Evolutionary conservation across 805 yeast genomes (phyloP), one percentile per base, ranked within the genome.

Genomic region (Nakazawaea populi): DNA sequence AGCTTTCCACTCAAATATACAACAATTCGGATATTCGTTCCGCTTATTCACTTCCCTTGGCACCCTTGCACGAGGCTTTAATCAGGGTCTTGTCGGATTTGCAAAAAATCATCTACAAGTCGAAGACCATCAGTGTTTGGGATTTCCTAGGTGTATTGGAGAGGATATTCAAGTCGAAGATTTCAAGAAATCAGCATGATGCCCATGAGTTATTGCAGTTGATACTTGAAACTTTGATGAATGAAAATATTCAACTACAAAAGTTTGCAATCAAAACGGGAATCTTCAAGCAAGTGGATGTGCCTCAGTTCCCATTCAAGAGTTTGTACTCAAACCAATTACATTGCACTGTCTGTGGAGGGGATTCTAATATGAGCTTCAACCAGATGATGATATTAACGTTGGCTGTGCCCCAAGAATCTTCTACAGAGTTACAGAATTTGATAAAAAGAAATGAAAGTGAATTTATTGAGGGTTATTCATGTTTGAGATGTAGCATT

Each of bases 131-230:
- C 5, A 81, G 91, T 0, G 90, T 89, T 0, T 85, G 96, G 91
- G 84, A 88, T 1, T 77, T 91, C 46, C 69, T 92, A 18, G 84
- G 77, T 48, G 83, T 80, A 9, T 67, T 94, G 47, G 98, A 92
- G 60, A 66, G 65, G 8, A 82, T 87, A 12, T 87, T 84, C 67
- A 78, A 82, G 50, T 83, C 91, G 4, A 81, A 79, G 56, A 83
- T 94, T 30, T 83, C 96, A 2, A 71, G 86, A 36, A 80, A 79
- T 44, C 99, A 94, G 65, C 96, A 92, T 61, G 99, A 92, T 69
- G 97, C 98, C 0, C 97, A 94, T 59, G 99, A 92, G 61, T 73
- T 94, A 55, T 77, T 92, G 32, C 96, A 89, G 62, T 67, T 89
- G 48, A 74, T 91, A 24, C 69, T 92, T 27, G 96, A 91, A 59